Percentiles rank a stretch among this genome's conserved stretches.
Evolutionary conservation across 2,329 filamentous ascomycete genomes (phyloP).

Genomic region (Aureobasidium sp.): DNA sequence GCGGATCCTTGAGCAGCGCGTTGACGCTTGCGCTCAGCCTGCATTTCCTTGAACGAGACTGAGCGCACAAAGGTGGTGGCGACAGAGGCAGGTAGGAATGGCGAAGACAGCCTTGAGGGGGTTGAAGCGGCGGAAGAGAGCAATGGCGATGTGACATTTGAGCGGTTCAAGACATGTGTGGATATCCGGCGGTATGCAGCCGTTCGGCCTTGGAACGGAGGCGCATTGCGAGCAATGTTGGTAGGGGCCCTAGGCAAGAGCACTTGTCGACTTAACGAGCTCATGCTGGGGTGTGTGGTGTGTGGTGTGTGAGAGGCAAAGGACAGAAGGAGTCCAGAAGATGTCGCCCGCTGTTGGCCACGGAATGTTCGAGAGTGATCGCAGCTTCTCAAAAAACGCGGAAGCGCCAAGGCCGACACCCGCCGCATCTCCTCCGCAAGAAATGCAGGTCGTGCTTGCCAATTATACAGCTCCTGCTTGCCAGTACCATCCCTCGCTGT

Average conservation of each 20-base stretch:
- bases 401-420: background rate
- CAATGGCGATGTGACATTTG: conserved; percentile 18
- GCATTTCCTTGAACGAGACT: conserved; percentile 37
- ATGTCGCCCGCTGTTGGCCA: background rate
- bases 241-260: conserved; percentile 36
- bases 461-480: background rate
- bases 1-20: conserved; percentile 29
- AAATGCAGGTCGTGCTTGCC: background rate
- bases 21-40: conserved; percentile 31
- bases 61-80: conserved; percentile 38
- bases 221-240: conserved; percentile 31
- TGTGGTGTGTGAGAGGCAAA: background rate
- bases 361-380: background rate
- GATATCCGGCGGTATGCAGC: conserved; percentile 44
- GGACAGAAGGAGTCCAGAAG: background rate
- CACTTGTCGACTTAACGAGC: conserved; percentile 27
- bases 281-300: conserved; percentile 36
- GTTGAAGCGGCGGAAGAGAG: conserved; percentile 15
- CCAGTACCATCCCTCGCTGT: background rate
- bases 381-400: background rate
- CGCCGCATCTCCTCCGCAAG: background rate
- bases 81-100: conserved; percentile 36
- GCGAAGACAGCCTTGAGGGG: conserved; percentile 36
- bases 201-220: conserved; percentile 39
- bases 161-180: conserved; percentile 16